These are phyloP conservation scores for Agaricales sp. DNA, from an alignment of 1,284 basidiomycete genomes.

Conservation along the genomic window DNA sequence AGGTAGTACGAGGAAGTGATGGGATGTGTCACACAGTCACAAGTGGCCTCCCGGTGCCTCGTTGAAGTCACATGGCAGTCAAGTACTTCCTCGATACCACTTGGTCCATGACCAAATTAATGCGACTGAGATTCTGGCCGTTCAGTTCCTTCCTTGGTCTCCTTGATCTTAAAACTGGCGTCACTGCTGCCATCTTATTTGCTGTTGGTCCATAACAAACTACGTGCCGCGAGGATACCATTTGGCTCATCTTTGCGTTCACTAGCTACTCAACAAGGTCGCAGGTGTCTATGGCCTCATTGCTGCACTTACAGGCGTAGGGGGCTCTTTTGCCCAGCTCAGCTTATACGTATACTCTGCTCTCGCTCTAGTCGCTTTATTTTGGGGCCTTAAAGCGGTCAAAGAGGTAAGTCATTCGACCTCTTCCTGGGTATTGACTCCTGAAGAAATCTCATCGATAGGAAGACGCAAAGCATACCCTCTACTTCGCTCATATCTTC, in stretches of 20 bases:
- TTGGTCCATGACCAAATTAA: not conserved
- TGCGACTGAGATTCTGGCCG: constrained; percentile 47
- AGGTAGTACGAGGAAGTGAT: not conserved
- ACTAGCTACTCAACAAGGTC: constrained; percentile 91
- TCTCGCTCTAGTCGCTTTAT: constrained; percentile 68
- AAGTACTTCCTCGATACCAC: too few relatives aligned
- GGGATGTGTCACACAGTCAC: too few relatives aligned
- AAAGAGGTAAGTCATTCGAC: constrained; percentile 49
- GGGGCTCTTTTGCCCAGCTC: constrained; percentile 84
- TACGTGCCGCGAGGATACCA: constrained; percentile 1
- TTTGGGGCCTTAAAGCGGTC: constrained; percentile 83
- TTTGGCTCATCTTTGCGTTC: constrained; percentile 8
- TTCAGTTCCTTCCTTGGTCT: constrained; percentile 74
- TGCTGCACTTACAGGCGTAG: constrained; percentile 77
- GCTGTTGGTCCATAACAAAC: constrained; percentile 43
- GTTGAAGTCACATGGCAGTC: too few relatives aligned
- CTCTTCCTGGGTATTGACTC: too few relatives aligned
- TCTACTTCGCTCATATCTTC: constrained; percentile 91
- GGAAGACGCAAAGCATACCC: constrained; percentile 79
- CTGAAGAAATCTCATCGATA: constrained; percentile 23
- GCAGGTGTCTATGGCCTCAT: constrained; percentile 96
- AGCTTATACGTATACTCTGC: constrained; percentile 91
- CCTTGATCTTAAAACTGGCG: constrained; percentile 85
- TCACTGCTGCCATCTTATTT: constrained; percentile 77
- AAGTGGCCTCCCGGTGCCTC: too few relatives aligned